A percentile compares a stretch with the other conserved stretches of the same genome.
Conservation (phyloP, 1,284 basidiomycete genomes). For the Garcileccinum viscosum region DNA sequence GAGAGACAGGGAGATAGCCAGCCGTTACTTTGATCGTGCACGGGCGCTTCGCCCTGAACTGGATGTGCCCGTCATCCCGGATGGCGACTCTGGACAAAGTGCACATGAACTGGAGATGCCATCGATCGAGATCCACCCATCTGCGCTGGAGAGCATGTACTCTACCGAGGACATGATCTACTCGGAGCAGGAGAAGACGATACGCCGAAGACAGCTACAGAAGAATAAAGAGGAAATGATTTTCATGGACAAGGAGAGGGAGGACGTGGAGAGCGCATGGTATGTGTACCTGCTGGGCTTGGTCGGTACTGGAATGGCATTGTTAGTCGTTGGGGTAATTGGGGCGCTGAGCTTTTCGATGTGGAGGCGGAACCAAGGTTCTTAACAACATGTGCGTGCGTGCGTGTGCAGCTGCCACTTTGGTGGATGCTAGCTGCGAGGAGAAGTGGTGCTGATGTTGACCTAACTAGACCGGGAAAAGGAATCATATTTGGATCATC, state of each 20-base stretch:
- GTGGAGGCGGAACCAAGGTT: slow-evolving; percentile 72
- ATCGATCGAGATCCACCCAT: slow-evolving; percentile 52
- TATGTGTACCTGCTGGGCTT: slow-evolving; percentile 77
- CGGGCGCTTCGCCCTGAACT: slow-evolving; percentile 61
- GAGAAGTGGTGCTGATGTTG: too few species aligned
- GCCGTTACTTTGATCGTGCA: slow-evolving; percentile 73
- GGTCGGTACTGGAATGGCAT: slow-evolving; percentile 78
- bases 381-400: slow-evolving; percentile 36
- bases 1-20: slow-evolving; percentile 70
- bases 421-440: not conserved
- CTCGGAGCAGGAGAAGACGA: slow-evolving; percentile 45
- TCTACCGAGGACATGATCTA: slow-evolving; percentile 37
- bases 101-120: slow-evolving; percentile 66
- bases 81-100: slow-evolving; percentile 46
- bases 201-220: slow-evolving; percentile 52
- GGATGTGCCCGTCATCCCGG: slow-evolving; percentile 69
- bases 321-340: slow-evolving; percentile 77
- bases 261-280: slow-evolving; percentile 73
- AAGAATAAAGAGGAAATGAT: slow-evolving; percentile 52
- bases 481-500: slow-evolving; percentile 5
- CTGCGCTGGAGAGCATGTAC: slow-evolving; percentile 44
- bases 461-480: not conserved
- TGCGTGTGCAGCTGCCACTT: not conserved
- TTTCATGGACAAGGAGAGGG: slow-evolving; percentile 53
- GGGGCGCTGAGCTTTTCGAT: slow-evolving; percentile 77